These are phyloP conservation scores for Hypoxylon sp. DNA, from an alignment of 2,329 filamentous ascomycete species.

Conservation along the genomic window DNA sequence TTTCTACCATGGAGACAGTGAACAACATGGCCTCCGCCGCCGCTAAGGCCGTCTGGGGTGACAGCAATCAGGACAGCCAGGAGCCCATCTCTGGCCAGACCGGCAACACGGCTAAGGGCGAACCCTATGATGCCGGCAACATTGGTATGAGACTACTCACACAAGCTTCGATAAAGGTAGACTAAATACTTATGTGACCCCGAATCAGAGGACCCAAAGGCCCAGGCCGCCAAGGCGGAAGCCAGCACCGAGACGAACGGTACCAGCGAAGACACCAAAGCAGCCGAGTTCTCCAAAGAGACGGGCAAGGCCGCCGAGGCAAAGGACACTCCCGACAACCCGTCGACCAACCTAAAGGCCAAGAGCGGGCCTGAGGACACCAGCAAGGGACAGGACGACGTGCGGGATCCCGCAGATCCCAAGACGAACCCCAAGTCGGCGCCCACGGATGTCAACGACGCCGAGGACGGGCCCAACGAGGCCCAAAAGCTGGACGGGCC, in stretches of 20 bases:
- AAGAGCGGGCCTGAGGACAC: constrained; percentile 37
- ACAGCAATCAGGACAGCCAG: constrained; percentile 47
- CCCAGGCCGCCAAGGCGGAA: constrained; percentile 21
- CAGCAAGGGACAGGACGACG: constrained; percentile 50
- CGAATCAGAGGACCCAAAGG: constrained; percentile 26
- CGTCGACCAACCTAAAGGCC: constrained; percentile 41
- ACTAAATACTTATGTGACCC: constrained; percentile 9
- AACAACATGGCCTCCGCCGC: constrained; percentile 62
- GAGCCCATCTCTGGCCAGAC: constrained; percentile 77
- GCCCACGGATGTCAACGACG: constrained; percentile 50
- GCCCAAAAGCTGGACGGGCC: constrained; percentile 51
- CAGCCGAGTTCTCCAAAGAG: constrained; percentile 37
- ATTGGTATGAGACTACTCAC: constrained; percentile 54
- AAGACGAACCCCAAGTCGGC: constrained; percentile 47
- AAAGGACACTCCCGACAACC: constrained; percentile 40
- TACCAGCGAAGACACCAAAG: constrained; percentile 5
- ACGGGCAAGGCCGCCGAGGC: constrained; percentile 40
- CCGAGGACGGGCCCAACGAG: constrained; percentile 45
- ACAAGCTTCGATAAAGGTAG: constrained; percentile 3
- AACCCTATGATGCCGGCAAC: constrained; percentile 84
- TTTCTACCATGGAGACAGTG: constrained; percentile 67
- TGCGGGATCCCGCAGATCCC: constrained; percentile 49
- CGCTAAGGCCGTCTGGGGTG: constrained; percentile 59
- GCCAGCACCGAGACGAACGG: constrained; percentile 27
- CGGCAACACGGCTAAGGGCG: constrained; percentile 70